A percentile compares a stretch with the other conserved stretches of the same genome.
Conservation (phyloP, 768 basidiomycete genomes). For the Lactarius akahatsu region DNA sequence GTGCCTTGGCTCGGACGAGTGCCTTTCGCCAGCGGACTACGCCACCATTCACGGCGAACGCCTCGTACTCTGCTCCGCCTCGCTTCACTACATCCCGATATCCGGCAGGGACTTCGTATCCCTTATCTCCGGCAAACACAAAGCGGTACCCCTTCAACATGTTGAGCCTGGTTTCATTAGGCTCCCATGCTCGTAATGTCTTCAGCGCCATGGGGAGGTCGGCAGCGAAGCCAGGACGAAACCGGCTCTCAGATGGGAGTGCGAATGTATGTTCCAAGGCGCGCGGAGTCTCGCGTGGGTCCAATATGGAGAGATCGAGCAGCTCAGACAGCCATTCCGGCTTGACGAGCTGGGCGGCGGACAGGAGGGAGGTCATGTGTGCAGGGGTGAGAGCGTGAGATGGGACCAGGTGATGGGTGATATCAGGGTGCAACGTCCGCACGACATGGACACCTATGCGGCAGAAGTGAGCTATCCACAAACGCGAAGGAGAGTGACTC, state of each 20-base stretch:
- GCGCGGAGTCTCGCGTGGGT: conserved; percentile 36
- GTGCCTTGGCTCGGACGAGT: conserved; percentile 52
- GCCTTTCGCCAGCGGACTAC: conserved; percentile 50
- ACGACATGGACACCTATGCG: conserved; percentile 56
- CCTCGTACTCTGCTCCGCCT: conserved; percentile 62
- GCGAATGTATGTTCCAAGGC: conserved; percentile 51
- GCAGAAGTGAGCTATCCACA: conserved; percentile 4
- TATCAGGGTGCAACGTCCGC: conserved; percentile 42
- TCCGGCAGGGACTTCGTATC: conserved; percentile 48
- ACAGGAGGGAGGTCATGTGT: conserved; percentile 59
- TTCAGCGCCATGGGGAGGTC: conserved; percentile 50
- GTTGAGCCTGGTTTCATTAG: conserved; percentile 58
- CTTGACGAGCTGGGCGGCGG: conserved; percentile 57
- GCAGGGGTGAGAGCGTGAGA: conserved; percentile 49
- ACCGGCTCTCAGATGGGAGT: conserved; percentile 55
- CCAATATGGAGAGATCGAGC: conserved; percentile 47
- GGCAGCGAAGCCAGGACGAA: conserved; percentile 56
- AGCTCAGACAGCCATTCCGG: conserved; percentile 67
- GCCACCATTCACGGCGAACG: conserved; percentile 53
- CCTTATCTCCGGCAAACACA: conserved; percentile 58
- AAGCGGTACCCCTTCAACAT: conserved; percentile 57
- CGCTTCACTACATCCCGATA: conserved; percentile 54
- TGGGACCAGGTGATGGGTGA: conserved; percentile 65
- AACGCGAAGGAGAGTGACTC: not conserved
- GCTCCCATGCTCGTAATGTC: conserved; percentile 60